A percentile compares a stretch with the other conserved stretches of the same genome.
phyloP scores from a whole-genome alignment of 768 basidiomycete species.

The Gyrodon lividus region DNA sequence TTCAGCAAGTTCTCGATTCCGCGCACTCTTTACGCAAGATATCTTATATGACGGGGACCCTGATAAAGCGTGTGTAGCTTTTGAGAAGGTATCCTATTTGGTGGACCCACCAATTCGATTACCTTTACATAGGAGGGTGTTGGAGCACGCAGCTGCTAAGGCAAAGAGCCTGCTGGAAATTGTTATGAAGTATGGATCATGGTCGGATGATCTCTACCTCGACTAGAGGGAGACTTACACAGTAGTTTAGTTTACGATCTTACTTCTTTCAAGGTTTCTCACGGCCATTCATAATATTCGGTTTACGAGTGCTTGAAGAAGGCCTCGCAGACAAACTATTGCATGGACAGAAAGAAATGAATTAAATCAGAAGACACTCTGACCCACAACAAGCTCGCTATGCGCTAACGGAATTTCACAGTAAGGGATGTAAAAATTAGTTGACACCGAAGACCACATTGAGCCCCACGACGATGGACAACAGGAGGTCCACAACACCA shows the following conservation, averaged over 20 bases:
- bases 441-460: neutral
- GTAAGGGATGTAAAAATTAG: neutral
- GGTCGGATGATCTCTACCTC: conserved; percentile 25
- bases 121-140: conserved; percentile 11
- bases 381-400: conserved; percentile 6
- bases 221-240: too few relatives aligned
- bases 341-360: too few relatives aligned
- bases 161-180: conserved; percentile 11
- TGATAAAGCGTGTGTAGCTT: conserved; percentile 19
- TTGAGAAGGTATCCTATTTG: conserved; percentile 17
- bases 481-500: neutral
- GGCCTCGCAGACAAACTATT: too few relatives aligned
- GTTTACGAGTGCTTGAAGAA: too few relatives aligned
- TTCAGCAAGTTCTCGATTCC: neutral
- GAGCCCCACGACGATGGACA: conserved; percentile 3
- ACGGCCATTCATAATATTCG: too few relatives aligned
- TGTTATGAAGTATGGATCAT: conserved; percentile 19
- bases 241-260: too few relatives aligned
- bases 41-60: conserved; percentile 10
- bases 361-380: conserved; percentile 1
- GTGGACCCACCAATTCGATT: conserved; percentile 23
- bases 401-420: conserved; percentile 5
- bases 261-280: too few relatives aligned
- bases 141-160: conserved; percentile 9
- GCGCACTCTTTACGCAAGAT: neutral